These are phyloP conservation scores for Lathyrus sativus DNA, from an alignment of 306 rosid species.

Conservation along the genomic window DNA sequence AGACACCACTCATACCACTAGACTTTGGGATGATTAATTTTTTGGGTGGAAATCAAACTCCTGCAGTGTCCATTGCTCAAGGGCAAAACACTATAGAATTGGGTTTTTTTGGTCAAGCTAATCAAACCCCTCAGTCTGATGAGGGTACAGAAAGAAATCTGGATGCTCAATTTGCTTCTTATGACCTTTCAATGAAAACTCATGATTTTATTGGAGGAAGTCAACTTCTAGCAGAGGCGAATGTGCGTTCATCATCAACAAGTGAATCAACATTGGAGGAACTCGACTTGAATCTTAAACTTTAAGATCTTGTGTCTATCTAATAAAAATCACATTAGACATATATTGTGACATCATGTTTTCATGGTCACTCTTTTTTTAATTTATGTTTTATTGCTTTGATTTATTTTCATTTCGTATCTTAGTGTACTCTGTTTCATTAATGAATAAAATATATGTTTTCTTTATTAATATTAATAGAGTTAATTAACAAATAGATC, in stretches of 20 bases:
- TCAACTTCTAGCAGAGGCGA: not conserved
- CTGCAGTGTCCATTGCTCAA: too few relatives aligned
- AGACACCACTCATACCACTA: not conserved
- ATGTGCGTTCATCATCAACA: not conserved
- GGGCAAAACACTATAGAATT: not conserved
- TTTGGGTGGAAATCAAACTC: not conserved
- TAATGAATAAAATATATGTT: not conserved
- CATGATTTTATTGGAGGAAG: not conserved
- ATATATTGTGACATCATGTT: not conserved
- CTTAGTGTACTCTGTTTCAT: not conserved
- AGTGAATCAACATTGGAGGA: not conserved
- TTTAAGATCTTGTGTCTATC: not conserved
- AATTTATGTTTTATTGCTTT: not conserved
- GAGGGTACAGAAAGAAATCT: not conserved
- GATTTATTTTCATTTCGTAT: not conserved
- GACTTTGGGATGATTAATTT: not conserved
- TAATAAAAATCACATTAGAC: not conserved
- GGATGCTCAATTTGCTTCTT: not conserved
- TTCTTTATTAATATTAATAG: too few relatives aligned
- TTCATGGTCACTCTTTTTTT: not conserved
- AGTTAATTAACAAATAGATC: too few relatives aligned
- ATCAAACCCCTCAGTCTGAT: not conserved
- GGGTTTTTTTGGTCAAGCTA: not conserved
- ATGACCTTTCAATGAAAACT: not conserved
- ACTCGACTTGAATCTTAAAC: not conserved